Evolutionary conservation across 305 asterid genomes (phyloP), one percentile per base, ranked within the genome.

Genomic region (Solanum hybrid): DNA sequence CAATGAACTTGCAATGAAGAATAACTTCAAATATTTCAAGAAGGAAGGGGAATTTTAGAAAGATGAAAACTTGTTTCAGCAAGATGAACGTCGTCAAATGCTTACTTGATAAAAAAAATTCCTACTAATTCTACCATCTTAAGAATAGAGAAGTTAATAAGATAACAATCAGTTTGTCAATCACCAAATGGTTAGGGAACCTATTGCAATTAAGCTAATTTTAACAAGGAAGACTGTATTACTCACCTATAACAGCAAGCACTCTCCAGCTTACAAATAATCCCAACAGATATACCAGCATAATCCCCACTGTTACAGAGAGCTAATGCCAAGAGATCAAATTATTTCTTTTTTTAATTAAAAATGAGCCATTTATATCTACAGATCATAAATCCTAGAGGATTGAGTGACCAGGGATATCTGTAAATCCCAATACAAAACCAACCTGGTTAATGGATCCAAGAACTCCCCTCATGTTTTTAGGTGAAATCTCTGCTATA

Each of bases 401-500:
- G 64, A 35, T 4, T 42, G 32, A 56, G 60, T 14, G 34, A 66
- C 79, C 86, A 75, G 77, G 34, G 40, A 51, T 34, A 51, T 45
- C 35, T 77, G 86, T 37, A 24, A 75, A 64, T 32, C 32, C 32
- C 32, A 31, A 31, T 31, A 31, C 32, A 31, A 31, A 31, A 31
- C 32, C 32, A 31, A 31, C 32, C 32, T 31, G 32, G 32, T 31
- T 31, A 31, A 31, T 31, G 32, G 34, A 31, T 90, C 98, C 99
- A 79, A 96, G 98, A 90, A 95, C 92, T 92, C 98, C 98, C 91
- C 99, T 95, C 88, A 95, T 87, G 93, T 95, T 95, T 89, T 95
- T 97, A 64, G 98, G 98, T 12, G 99, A 94, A 88, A 96, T 95
- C 95, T 96, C 99, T 7, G 99, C 98, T 92, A 96, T 95, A 88